phyloP scores from a whole-genome alignment of 2,329 filamentous ascomycete species.

The Diaporthe nobilis region DNA sequence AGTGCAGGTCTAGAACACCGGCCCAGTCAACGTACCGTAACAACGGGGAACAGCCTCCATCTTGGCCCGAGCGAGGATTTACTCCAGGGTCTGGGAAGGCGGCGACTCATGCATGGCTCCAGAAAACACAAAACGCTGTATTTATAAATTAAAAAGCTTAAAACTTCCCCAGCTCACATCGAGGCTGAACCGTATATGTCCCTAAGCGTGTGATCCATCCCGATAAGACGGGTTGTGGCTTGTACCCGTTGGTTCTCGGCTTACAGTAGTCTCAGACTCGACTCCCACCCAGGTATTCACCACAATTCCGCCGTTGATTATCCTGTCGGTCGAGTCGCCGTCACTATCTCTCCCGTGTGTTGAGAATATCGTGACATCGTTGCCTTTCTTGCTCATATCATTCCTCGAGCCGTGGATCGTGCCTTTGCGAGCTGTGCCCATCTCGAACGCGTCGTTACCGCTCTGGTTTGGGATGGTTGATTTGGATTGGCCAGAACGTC shows the following conservation, averaged over 20 bases:
- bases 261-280: slow-evolving; percentile 8
- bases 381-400: neutral
- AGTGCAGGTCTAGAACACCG: neutral
- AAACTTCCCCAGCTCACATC: neutral
- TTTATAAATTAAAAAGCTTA: neutral
- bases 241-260: neutral
- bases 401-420: neutral
- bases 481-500: slow-evolving; percentile 5
- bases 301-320: slow-evolving; percentile 6
- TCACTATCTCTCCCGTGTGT: slow-evolving; percentile 22
- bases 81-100: neutral
- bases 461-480: slow-evolving; percentile 25
- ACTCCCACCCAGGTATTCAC: slow-evolving; percentile 19
- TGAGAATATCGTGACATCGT: slow-evolving; percentile 32
- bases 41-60: neutral
- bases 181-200: neutral
- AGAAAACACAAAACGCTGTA: neutral
- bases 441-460: slow-evolving; percentile 34
- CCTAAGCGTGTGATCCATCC: neutral
- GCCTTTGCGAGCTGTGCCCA: slow-evolving; percentile 12
- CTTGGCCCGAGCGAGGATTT: neutral
- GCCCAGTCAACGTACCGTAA: neutral
- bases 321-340: slow-evolving; percentile 25
- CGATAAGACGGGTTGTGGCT: neutral
- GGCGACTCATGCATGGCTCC: neutral